These are phyloP conservation scores for Scleromitrula shiraiana DNA, from an alignment of 2,329 filamentous ascomycete species.

Conservation along the genomic window DNA sequence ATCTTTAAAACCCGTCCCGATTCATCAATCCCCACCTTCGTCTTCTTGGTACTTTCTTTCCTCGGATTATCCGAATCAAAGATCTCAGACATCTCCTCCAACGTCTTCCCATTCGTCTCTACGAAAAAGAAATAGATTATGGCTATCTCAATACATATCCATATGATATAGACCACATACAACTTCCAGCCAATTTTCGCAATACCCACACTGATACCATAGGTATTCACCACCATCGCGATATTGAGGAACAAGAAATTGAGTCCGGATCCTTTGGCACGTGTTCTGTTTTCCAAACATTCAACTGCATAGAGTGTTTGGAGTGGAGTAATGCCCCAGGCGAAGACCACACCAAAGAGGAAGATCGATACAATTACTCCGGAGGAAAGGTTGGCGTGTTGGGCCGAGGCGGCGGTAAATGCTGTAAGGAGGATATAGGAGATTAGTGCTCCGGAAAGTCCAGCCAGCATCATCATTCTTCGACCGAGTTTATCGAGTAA, in stretches of 20 bases:
- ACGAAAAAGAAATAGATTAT: constrained; percentile 29
- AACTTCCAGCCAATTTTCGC: constrained; percentile 31
- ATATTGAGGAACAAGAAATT: constrained; percentile 30
- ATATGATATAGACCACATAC: constrained; percentile 22
- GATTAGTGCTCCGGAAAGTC: constrained; percentile 23
- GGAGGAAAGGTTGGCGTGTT: constrained; percentile 32
- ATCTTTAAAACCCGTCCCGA: not conserved
- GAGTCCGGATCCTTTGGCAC: constrained; percentile 41
- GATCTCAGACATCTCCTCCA: constrained; percentile 21
- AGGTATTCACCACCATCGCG: constrained; percentile 34
- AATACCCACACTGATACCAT: constrained; percentile 33
- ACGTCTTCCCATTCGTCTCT: constrained; percentile 22
- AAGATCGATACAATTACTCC: constrained; percentile 42
- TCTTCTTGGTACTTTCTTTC: not conserved
- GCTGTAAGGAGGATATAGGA: constrained; percentile 22
- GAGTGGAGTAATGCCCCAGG: constrained; percentile 38
- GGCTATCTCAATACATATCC: constrained; percentile 18
- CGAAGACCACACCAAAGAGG: constrained; percentile 35
- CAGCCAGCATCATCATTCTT: constrained; percentile 33
- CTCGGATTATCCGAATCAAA: constrained; percentile 14
- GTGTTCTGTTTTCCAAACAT: constrained; percentile 37
- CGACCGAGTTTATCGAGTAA: constrained; percentile 37
- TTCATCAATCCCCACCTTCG: not conserved
- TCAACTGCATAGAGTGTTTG: constrained; percentile 42
- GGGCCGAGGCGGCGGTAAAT: constrained; percentile 26